Conservation (phyloP, 306 rosid genomes). For the Prosopis cineraria region DNA sequence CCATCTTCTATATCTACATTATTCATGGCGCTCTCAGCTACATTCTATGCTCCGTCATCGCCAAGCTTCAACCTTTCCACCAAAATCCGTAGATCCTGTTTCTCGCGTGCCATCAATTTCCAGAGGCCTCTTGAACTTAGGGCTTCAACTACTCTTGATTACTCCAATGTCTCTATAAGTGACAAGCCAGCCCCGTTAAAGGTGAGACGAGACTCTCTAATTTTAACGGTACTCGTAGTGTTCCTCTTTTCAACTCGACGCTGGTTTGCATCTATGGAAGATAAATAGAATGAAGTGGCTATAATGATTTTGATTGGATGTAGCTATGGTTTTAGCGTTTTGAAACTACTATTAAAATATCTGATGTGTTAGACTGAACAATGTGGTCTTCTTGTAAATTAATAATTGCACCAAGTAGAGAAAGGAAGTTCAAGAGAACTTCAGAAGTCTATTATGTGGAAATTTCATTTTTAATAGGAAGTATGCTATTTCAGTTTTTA, state of each 20-base stretch:
- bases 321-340: constrained; percentile 15
- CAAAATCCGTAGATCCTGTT: constrained; percentile 50
- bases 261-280: neutral
- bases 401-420: neutral
- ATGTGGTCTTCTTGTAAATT: neutral
- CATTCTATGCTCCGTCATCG: constrained; percentile 54
- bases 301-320: neutral
- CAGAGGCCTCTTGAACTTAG: constrained; percentile 50
- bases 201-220: constrained; percentile 41
- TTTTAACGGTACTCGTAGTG: neutral
- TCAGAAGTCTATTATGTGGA: neutral
- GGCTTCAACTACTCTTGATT: constrained; percentile 78
- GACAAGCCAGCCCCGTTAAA: constrained; percentile 58
- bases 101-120: constrained; percentile 36
- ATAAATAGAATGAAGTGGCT: neutral
- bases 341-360: neutral
- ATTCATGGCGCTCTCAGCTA: constrained; percentile 73
- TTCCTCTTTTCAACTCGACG: neutral
- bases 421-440: neutral
- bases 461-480: neutral
- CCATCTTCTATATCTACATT: constrained; percentile 22
- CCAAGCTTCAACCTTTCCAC: constrained; percentile 40
- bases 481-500: neutral
- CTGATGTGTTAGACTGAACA: neutral
- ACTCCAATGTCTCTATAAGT: constrained; percentile 61